Base-by-base conservation (phyloP, 2,329 filamentous ascomycete genomes). In the Botryotinia calthae region DNA sequence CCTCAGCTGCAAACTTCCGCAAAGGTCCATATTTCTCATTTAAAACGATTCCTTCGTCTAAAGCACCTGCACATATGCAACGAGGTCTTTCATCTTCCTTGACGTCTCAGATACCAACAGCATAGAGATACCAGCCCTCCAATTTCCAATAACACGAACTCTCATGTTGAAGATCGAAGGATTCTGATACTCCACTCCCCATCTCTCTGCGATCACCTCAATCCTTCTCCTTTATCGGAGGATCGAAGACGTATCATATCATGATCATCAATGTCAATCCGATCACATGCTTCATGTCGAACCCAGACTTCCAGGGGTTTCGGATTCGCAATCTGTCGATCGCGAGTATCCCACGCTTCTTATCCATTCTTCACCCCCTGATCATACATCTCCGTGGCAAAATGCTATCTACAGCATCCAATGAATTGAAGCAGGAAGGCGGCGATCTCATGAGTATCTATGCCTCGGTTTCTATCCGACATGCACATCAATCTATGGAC, bases 101-200 rank as follows among this genome's bases (percentile, higher is more conserved):
- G 46, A 65, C 4, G 46, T 71, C 65, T 46, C 46, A 66, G 37
- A 66, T 58, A 46, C 46, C 34, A 56, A 58, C 46, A 42, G n/a
- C 25, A 42, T 70, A 70, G 66, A 62, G n/a, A 66, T 37, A 54
- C 46, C 46, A 56, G 46, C 69, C 69, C 31, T 66, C n/a, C 18
- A 37, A 4, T 46, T 65, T 34, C 20, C 69, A 66, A 46, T 46
- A 34, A 71, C 6, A 56, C 44, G 20, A 25, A 46, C 46, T 34
- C 28, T 51, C n/a, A 18, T n/a, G 25, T 51, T 64, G 31, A 71
- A 37, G 46, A 12, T 46, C 61, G 14, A 31, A 54, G 46, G 31
- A 42, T 64, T 56, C 34, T n/a, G 44, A n/a, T 51, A 64, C 34
- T 37, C 59, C 59, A 71, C 42, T 42, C 64, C 31, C 31, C 46